Base-by-base conservation (phyloP, 805 yeast genomes). In the Ogataea allantospora region DNA sequence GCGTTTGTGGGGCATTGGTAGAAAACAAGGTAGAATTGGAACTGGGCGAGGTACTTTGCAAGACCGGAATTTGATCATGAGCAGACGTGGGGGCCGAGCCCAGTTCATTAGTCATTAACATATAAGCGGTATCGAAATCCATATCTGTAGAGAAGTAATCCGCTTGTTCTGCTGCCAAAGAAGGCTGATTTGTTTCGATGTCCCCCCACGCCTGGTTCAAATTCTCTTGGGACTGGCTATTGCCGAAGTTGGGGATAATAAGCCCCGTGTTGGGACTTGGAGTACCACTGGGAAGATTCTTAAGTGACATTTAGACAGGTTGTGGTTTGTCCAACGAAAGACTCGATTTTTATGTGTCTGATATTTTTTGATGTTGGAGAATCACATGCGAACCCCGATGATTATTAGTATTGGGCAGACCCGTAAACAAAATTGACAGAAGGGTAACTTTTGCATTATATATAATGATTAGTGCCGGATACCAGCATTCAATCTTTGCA, bases 121-220 rank as follows among this genome's bases (percentile, higher is more conserved):
- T 47, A 33, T 59, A 60, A 3, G 67, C 67, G 2, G 67, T 62
- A 28, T 63, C 66, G 40, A 63, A 63, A 33, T 63, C 67, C 25
- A 60, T 41, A 33, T 58, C 60, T 5, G 58, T 20, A 2, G 56
- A 43, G 28, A 51, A 50, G 21, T 47, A 51, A 15, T 44, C 50
- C 13, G 24, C 13, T 11, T 22, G 36, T 7, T 31, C 39, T 2
- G 31, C 8, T 7, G n/a, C 23, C 23, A 21, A n/a, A 21, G n/a
- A 21, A 21, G 23, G 11, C 23, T 21, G 23, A 21, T n/a, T 21
- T n/a, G 23, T 9, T 4, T 21, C 23, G 8, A n/a, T 21, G 23
- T 21, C 11, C 8, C 23, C 23, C 23, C 23, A 21, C 38, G 20
- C 10, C 17, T 12, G 27, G 24, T 12, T 32, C 10, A 14, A 15